Conservation (phyloP, 2,329 filamentous ascomycete species). For the Aureobasidium lini region DNA sequence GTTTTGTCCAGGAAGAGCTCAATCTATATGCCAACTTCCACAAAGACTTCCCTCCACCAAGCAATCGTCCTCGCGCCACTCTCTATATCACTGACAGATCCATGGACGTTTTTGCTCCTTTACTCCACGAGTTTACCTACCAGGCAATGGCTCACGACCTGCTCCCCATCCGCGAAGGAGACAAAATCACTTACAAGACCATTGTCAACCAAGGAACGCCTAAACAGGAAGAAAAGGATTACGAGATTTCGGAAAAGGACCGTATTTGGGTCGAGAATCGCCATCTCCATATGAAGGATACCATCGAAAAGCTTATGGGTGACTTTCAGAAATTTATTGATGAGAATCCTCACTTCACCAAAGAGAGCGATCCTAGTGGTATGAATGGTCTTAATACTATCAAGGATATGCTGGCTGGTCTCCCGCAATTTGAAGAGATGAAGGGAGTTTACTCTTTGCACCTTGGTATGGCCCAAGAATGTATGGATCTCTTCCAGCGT, state of each 20-base stretch:
- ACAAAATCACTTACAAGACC: conserved; percentile 81
- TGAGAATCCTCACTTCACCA: conserved; percentile 86
- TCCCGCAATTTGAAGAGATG: conserved; percentile 91
- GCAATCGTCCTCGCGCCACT: conserved; percentile 68
- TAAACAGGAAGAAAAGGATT: conserved; percentile 73
- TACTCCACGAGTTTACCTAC: conserved; percentile 95
- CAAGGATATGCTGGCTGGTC: conserved; percentile 90
- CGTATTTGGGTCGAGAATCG: conserved; percentile 92
- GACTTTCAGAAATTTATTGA: conserved; percentile 90
- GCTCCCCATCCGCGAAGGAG: conserved; percentile 76
- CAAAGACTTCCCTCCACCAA: conserved; percentile 73
- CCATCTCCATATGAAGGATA: conserved; percentile 96
- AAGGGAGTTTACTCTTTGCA: conserved; percentile 94
- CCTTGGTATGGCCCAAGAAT: conserved; percentile 92
- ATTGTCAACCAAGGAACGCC: conserved; percentile 64
- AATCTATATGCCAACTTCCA: conserved; percentile 84
- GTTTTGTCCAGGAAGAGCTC: conserved; percentile 85
- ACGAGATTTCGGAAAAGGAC: conserved; percentile 86
- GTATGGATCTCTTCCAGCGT: conserved; percentile 85
- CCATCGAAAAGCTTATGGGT: conserved; percentile 83
- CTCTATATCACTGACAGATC: conserved; percentile 84
- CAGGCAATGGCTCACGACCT: conserved; percentile 97
- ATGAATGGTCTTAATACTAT: conserved; percentile 75
- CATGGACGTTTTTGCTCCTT: conserved; percentile 82
- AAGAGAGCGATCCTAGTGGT: conserved; percentile 49